These are phyloP conservation scores for Dillenia turbinata DNA, from an alignment of 164 flowering plant genomes.

Conservation along the genomic window DNA sequence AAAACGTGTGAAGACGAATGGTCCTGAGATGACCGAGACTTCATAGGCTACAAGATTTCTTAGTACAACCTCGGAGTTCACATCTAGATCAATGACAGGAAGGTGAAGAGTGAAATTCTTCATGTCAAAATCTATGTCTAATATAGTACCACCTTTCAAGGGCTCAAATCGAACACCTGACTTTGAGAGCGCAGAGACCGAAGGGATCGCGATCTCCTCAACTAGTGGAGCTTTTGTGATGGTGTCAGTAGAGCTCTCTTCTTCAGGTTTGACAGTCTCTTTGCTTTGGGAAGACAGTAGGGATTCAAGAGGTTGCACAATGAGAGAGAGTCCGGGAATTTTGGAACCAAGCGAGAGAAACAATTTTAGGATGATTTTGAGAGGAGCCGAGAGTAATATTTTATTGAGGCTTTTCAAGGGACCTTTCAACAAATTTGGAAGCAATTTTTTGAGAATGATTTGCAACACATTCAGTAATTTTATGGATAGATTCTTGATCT, in stretches of 20 bases:
- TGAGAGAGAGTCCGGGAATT: conserved; percentile 23
- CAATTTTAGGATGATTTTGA: conserved; percentile 19
- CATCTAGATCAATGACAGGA: conserved; percentile 35
- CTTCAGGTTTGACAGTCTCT: conserved; percentile 3
- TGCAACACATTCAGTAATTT: conserved; percentile 9
- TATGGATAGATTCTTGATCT: neutral
- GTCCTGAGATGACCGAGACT: conserved; percentile 43
- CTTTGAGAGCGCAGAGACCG: conserved; percentile 29
- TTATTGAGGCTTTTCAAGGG: conserved; percentile 14
- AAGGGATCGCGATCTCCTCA: conserved; percentile 53
- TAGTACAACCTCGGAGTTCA: conserved; percentile 46
- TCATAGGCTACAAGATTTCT: conserved; percentile 73
- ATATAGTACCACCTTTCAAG: conserved; percentile 18
- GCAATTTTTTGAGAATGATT: conserved; percentile 3
- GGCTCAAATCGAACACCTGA: conserved; percentile 33
- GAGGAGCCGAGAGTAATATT: conserved; percentile 12
- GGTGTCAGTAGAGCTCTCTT: conserved; percentile 2
- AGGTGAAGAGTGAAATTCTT: conserved; percentile 26
- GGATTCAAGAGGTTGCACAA: conserved; percentile 21
- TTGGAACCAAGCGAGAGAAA: conserved; percentile 33
- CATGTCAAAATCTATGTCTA: conserved; percentile 27
- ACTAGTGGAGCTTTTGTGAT: conserved; percentile 27
- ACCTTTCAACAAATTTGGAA: conserved; percentile 13
- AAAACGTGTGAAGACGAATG: conserved; percentile 56
- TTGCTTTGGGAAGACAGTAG: conserved; percentile 10